phyloP scores from a whole-genome alignment of 2,329 filamentous ascomycete species.

The Catunica adiposa region DNA sequence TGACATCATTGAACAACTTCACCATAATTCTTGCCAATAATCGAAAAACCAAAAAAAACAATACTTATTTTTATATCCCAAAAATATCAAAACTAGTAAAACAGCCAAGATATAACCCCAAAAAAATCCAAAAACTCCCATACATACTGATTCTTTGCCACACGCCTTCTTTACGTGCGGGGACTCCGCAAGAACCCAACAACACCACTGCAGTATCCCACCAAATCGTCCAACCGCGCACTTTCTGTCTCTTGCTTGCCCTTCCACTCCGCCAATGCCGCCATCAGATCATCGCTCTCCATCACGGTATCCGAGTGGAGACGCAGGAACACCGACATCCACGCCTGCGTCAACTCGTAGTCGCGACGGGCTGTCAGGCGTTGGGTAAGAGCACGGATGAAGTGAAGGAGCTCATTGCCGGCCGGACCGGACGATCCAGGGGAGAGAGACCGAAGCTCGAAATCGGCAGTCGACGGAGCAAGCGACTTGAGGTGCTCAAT shows the following conservation, averaged over 20 bases:
- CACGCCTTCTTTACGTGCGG: constrained; percentile 25
- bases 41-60: neutral
- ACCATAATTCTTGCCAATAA: neutral
- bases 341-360: constrained; percentile 87
- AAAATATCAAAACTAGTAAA: constrained; percentile 2
- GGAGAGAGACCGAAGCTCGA: constrained; percentile 72
- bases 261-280: constrained; percentile 52
- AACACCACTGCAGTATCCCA: constrained; percentile 78
- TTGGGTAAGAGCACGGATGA: constrained; percentile 63
- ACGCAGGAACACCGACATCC: constrained; percentile 88
- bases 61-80: neutral
- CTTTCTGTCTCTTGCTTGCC: constrained; percentile 55
- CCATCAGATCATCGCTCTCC: constrained; percentile 36
- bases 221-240: constrained; percentile 53
- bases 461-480: constrained; percentile 68
- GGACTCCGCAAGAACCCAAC: constrained; percentile 61
- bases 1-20: neutral
- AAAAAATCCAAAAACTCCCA: neutral
- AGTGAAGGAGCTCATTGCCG: constrained; percentile 57
- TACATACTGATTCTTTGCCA: neutral
- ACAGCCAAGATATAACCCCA: neutral
- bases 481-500: constrained; percentile 66
- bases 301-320: constrained; percentile 49
- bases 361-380: constrained; percentile 54
- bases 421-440: constrained; percentile 25